A percentile compares a stretch with the other conserved stretches of the same genome.
Evolutionary conservation across 257 asterid genomes (phyloP).

Genomic region (Salvia hispanica): DNA sequence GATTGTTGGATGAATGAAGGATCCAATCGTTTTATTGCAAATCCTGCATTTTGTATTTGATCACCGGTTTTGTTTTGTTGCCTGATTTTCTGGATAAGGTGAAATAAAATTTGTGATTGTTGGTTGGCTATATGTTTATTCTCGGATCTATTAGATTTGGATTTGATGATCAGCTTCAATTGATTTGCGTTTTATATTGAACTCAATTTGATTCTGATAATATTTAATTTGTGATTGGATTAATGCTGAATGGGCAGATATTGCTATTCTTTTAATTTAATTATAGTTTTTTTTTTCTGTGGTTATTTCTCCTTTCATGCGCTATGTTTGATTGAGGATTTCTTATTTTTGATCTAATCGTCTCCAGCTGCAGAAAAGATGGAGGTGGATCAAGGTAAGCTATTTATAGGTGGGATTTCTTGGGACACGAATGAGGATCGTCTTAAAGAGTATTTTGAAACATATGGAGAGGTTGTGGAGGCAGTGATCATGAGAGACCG

Average conservation of each 20-base stretch:
- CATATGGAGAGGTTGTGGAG: slow-evolving; percentile 74
- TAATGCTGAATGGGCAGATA: slow-evolving; percentile 12
- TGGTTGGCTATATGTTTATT: slow-evolving; percentile 26
- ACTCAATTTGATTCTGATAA: slow-evolving; percentile 6
- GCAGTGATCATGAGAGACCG: slow-evolving; percentile 91
- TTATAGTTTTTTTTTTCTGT: not conserved
- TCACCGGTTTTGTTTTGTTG: slow-evolving; percentile 27
- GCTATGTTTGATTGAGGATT: slow-evolving; percentile 25
- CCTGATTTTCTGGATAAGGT: slow-evolving; percentile 37
- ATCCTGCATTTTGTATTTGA: slow-evolving; percentile 42
- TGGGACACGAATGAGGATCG: slow-evolving; percentile 90
- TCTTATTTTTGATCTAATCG: slow-evolving; percentile 13
- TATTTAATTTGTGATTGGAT: slow-evolving; percentile 12
- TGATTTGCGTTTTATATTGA: slow-evolving; percentile 22
- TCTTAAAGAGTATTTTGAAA: slow-evolving; percentile 65
- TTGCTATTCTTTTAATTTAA: not conserved
- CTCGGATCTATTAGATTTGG: slow-evolving; percentile 54
- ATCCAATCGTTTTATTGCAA: slow-evolving; percentile 37
- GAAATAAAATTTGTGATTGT: not conserved
- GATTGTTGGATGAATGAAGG: slow-evolving; percentile 38
- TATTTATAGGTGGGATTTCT: slow-evolving; percentile 83
- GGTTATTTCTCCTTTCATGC: no score
- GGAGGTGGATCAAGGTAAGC: slow-evolving; percentile 85
- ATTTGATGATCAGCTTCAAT: slow-evolving; percentile 26
- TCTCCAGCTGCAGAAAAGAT: slow-evolving; percentile 51